phyloP scores from a whole-genome alignment of 768 basidiomycete species.

The Suillus plorans region DNA sequence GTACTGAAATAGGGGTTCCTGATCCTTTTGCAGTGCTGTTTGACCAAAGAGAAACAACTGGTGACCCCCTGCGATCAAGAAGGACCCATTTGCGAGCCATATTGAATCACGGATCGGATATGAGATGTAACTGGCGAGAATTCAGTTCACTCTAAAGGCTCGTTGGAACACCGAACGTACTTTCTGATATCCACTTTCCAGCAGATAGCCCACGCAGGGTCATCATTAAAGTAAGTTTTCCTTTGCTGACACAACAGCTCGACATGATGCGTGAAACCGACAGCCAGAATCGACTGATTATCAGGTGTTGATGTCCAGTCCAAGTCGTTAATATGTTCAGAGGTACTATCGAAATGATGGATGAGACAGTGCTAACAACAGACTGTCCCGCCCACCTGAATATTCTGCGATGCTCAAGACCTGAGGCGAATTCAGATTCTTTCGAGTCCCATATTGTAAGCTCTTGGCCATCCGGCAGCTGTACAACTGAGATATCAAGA shows the following conservation, averaged over 20 bases:
- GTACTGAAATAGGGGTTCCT: constrained; percentile 63
- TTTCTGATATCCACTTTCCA: constrained; percentile 65
- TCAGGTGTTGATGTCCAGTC: constrained; percentile 95
- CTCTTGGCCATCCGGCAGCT: constrained; percentile 62
- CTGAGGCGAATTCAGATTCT: constrained; percentile 90
- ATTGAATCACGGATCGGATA: constrained; percentile 86
- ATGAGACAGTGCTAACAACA: constrained; percentile 3
- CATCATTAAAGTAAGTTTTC: constrained; percentile 86
- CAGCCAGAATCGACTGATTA: constrained; percentile 85
- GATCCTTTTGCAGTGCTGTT: constrained; percentile 20
- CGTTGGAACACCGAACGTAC: constrained; percentile 42
- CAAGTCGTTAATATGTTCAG: constrained; percentile 73
- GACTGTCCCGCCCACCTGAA: constrained; percentile 50
- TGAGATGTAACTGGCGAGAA: constrained; percentile 60
- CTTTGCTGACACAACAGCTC: constrained; percentile 92
- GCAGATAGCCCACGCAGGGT: constrained; percentile 76
- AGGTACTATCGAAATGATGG: constrained; percentile 18
- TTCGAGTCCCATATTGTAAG: constrained; percentile 96
- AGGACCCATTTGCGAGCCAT: constrained; percentile 81
- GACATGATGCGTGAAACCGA: constrained; percentile 78
- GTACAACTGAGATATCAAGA: constrained; percentile 49
- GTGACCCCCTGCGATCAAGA: constrained; percentile 81
- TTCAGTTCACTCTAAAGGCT: constrained; percentile 3
- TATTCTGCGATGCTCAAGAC: constrained; percentile 71
- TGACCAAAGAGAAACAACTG: constrained; percentile 81